phyloP scores from a whole-genome alignment of 2,329 filamentous ascomycete genomes.

The Thyridium curvatum region DNA sequence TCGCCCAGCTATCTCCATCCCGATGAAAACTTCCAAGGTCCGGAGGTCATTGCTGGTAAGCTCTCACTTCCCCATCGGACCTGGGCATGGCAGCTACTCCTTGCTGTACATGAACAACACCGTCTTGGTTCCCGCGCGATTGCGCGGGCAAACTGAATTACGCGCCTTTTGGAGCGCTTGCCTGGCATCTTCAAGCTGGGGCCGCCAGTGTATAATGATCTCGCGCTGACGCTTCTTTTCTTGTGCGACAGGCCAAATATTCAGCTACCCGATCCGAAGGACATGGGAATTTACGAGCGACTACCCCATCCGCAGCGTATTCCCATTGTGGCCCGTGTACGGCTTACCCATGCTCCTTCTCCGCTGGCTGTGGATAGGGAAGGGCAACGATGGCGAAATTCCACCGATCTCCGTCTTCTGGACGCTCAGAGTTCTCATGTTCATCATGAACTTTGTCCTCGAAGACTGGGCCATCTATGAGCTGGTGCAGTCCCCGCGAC shows the following conservation, averaged over 20 bases:
- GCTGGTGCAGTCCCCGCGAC: conserved; percentile 68
- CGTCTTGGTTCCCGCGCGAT: too few relatives aligned
- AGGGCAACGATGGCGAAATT: conserved; percentile 68
- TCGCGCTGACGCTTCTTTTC: conserved; percentile 10
- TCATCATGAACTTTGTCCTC: conserved; percentile 88
- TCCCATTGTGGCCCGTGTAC: conserved; percentile 93
- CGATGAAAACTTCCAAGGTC: conserved; percentile 98
- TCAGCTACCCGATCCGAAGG: conserved; percentile 79
- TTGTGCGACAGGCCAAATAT: conserved; percentile 67
- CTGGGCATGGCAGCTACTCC: too few relatives aligned
- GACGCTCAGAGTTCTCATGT: conserved; percentile 84
- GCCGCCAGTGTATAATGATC: background rate
- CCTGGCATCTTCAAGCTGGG: too few relatives aligned
- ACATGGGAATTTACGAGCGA: conserved; percentile 96
- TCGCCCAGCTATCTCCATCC: conserved; percentile 96
- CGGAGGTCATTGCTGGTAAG: conserved; percentile 92
- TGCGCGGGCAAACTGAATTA: too few relatives aligned
- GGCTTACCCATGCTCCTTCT: conserved; percentile 88
- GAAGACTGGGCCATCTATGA: conserved; percentile 98
- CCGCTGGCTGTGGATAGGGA: conserved; percentile 87
- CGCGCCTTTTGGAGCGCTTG: too few relatives aligned
- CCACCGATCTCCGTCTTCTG: conserved; percentile 87
- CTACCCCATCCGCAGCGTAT: conserved; percentile 87
- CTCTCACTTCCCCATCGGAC: too few relatives aligned
- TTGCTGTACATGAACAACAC: too few relatives aligned